Conservation (phyloP, 2,329 filamentous ascomycete species). For the Arthroderma sp. region DNA sequence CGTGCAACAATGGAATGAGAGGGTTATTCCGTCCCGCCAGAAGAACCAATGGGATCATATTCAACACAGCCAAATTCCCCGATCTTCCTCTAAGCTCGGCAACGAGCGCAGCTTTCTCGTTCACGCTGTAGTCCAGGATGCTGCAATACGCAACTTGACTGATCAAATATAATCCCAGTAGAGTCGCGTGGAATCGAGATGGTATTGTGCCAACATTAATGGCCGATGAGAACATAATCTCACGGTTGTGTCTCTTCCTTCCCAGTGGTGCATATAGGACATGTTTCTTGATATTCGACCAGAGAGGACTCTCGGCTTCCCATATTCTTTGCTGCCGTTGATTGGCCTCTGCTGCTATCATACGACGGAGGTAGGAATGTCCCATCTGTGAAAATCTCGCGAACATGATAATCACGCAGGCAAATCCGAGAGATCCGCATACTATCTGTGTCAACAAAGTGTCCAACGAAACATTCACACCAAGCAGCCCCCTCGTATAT, state of each 20-base stretch:
- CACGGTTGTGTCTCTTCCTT: constrained; percentile 62
- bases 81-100: constrained; percentile 78
- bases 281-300: constrained; percentile 34
- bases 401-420: constrained; percentile 26
- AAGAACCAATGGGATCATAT: constrained; percentile 83
- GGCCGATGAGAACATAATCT: constrained; percentile 54
- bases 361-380: constrained; percentile 32
- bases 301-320: constrained; percentile 29
- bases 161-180: constrained; percentile 54
- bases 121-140: constrained; percentile 30
- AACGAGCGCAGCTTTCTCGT: constrained; percentile 43
- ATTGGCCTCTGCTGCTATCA: constrained; percentile 26
- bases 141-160: constrained; percentile 65
- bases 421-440: constrained; percentile 22
- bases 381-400: constrained; percentile 30
- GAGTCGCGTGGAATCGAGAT: constrained; percentile 60
- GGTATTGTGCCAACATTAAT: constrained; percentile 65
- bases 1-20: constrained; percentile 63
- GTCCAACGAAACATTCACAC: constrained; percentile 29
- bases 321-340: constrained; percentile 32
- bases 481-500: constrained; percentile 27
- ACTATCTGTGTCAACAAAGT: constrained; percentile 28
- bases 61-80: constrained; percentile 71
- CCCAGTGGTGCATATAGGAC: constrained; percentile 52
- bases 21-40: constrained; percentile 89